A percentile compares a stretch with the other conserved stretches of the same genome.
phyloP scores from a whole-genome alignment of 23 red algal species.

The Gracilaria vermiculophylla region DNA sequence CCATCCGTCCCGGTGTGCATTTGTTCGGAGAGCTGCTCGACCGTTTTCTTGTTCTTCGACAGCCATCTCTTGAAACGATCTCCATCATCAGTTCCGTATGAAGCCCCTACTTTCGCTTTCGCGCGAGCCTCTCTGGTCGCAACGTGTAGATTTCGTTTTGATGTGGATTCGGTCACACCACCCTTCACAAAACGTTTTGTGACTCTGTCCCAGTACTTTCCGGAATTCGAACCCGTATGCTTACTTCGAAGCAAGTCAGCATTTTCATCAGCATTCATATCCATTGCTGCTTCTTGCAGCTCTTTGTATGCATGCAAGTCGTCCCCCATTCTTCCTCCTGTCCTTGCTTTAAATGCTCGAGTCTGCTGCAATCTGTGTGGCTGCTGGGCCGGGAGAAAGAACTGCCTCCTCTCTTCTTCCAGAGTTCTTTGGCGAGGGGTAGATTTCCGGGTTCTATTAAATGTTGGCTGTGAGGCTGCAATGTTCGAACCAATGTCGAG shows the following conservation, averaged over 20 bases:
- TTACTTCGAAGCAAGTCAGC: slow-evolving; percentile 47
- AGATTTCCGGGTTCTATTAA: neutral
- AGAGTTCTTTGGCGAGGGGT: slow-evolving; percentile 44
- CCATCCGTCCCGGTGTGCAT: neutral
- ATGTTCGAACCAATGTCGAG: neutral
- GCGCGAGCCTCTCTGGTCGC: slow-evolving; percentile 58
- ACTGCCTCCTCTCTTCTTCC: slow-evolving; percentile 42
- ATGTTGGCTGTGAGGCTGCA: neutral
- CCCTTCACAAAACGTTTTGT: slow-evolving; percentile 63
- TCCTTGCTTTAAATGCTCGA: slow-evolving; percentile 27
- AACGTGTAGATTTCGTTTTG: slow-evolving; percentile 65
- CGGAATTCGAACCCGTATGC: slow-evolving; percentile 29
- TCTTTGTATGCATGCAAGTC: slow-evolving; percentile 50
- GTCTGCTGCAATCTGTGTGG: neutral
- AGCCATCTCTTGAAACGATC: slow-evolving; percentile 58
- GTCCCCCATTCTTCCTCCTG: slow-evolving; percentile 45
- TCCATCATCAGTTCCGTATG: slow-evolving; percentile 59
- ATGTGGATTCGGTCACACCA: slow-evolving; percentile 47
- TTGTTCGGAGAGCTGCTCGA: slow-evolving; percentile 52
- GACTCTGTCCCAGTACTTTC: slow-evolving; percentile 70
- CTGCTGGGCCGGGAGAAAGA: slow-evolving; percentile 32
- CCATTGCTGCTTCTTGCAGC: slow-evolving; percentile 65
- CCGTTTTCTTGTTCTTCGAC: slow-evolving; percentile 55
- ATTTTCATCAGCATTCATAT: slow-evolving; percentile 60
- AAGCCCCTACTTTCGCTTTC: slow-evolving; percentile 29